Evolutionary conservation across 441 rosid genomes (phyloP).

Genomic region (Pelargonium cotyledonis): DNA sequence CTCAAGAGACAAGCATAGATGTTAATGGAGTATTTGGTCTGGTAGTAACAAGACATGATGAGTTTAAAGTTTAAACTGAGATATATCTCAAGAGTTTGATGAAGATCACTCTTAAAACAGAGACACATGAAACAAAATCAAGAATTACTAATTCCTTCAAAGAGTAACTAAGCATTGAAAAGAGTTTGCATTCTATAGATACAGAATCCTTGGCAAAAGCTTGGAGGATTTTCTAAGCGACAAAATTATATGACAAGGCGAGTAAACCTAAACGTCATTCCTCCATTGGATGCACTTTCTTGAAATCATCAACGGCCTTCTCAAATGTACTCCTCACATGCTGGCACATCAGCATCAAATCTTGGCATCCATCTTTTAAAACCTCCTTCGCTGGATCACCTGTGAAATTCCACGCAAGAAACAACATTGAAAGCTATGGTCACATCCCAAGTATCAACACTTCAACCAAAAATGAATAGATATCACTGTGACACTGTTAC

Average conservation of each 20-base stretch:
- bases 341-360: constrained; percentile 67
- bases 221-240: too few species aligned
- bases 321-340: constrained; percentile 68
- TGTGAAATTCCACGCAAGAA: constrained; percentile 25
- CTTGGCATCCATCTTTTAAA: constrained; percentile 70
- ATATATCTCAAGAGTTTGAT: background rate
- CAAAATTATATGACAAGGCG: background rate
- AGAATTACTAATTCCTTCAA: background rate
- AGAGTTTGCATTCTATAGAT: too few species aligned
- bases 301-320: constrained; percentile 46
- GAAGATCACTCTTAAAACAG: constrained; percentile 9
- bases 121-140: background rate
- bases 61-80: too few species aligned
- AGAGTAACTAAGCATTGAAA: background rate
- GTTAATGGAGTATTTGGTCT: too few species aligned
- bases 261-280: constrained; percentile 17
- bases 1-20: too few species aligned
- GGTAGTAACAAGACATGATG: too few species aligned
- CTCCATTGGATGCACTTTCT: constrained; percentile 19
- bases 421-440: too few species aligned
- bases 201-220: too few species aligned
- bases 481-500: too few species aligned
- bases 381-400: constrained; percentile 77
- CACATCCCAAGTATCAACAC: background rate
- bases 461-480: background rate